A percentile compares a stretch with the other conserved stretches of the same genome.
These are phyloP conservation scores for Crassisporium funariophilum DNA, from an alignment of 768 basidiomycete genomes.

Conservation along the genomic window DNA sequence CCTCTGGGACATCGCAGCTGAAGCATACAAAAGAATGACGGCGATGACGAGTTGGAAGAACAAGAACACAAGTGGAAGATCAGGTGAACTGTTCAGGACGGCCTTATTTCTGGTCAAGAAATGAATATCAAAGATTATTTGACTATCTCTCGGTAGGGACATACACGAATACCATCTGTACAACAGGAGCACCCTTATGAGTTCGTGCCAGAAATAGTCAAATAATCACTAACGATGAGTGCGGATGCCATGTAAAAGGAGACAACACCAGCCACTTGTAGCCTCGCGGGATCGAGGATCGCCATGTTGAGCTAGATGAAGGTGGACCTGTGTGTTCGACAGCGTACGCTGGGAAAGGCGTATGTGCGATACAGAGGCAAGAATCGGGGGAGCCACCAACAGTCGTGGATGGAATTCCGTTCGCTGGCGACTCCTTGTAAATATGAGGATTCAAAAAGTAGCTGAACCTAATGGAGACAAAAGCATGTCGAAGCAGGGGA, in stretches of 20 bases:
- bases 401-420: too few relatives aligned
- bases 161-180: constrained; percentile 56
- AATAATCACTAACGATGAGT: constrained; percentile 57
- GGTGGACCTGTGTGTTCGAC: neutral
- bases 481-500: too few relatives aligned
- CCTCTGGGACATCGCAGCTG: constrained; percentile 47
- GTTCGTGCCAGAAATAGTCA: neutral
- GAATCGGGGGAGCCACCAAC: too few relatives aligned
- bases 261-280: constrained; percentile 71
- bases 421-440: too few relatives aligned
- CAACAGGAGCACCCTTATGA: constrained; percentile 1
- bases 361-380: too few relatives aligned
- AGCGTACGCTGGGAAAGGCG: too few relatives aligned
- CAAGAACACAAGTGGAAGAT: constrained; percentile 69
- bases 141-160: constrained; percentile 15
- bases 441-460: too few relatives aligned
- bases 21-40: constrained; percentile 60
- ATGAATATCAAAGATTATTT: constrained; percentile 5
- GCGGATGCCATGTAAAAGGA: constrained; percentile 79
- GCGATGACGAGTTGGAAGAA: constrained; percentile 70
- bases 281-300: constrained; percentile 33
- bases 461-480: too few relatives aligned
- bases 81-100: constrained; percentile 65
- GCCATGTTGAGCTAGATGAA: constrained; percentile 26
- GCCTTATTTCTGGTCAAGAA: constrained; percentile 65